Evolutionary conservation across 2,329 filamentous ascomycete genomes (phyloP), one percentile per base, ranked within the genome.

Genomic region (Alternaria metachromatica): DNA sequence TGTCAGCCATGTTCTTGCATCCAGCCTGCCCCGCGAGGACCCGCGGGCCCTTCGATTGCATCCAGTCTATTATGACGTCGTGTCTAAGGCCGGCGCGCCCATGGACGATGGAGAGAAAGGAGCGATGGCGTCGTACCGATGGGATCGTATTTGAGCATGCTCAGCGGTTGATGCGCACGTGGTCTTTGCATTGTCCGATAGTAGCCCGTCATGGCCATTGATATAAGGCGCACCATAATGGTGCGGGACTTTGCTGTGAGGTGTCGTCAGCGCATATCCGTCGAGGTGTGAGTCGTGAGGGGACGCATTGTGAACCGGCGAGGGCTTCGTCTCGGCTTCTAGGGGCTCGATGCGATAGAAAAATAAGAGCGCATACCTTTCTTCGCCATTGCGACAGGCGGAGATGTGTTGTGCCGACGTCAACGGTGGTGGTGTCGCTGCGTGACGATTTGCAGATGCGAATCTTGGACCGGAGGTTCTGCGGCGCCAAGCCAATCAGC

Each of bases 81-180:
- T 44, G 13, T 15, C 3, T n/a, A 11, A 41, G 20, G 25, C 13
- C 25, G 25, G 25, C 9, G 25, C 25, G 8, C 25, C 25, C 25
- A 26, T 10, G 25, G 25, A 4, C 25, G 25, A 26, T 26, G 25
- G 25, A 26, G 25, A 10, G 25, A 26, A 33, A 18, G 15, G 50
- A 8, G 11, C 20, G 11, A 25, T 18, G 62, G 46, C 43, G 13
- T 80, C 87, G 70, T 89, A 97, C 93, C 91, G 69, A 99, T 94
- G 45, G 96, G 96, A 80, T 99, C 96, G 83, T 99, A 99, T 86
- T 99, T 99, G 74, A 99, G 85, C 93, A 99, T 96, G 84, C 94
- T 96, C 83, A 99, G 88, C 60, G 96, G 94, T 48, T 91, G 86
- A 67, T 94, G 87, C 28, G 88, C 87, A 72, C 96, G 90, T 12